phyloP scores from a whole-genome alignment of 305 asterid species.

The Coffea humblotiana region DNA sequence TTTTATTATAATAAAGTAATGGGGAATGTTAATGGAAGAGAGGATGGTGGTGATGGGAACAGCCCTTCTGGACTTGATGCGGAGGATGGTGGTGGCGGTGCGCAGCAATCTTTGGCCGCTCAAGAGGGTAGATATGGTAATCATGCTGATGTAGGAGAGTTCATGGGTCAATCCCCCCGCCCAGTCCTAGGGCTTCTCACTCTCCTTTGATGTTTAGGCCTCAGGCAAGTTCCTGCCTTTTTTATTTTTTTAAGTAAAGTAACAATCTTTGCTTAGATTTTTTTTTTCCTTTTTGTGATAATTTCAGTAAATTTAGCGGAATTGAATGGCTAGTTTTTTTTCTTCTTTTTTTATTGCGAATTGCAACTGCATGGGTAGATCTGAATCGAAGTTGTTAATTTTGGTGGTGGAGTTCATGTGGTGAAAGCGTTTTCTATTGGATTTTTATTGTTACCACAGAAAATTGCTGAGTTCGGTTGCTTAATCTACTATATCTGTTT shows the following conservation, averaged over 20 bases:
- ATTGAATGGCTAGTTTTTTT: background rate
- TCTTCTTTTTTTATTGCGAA: background rate
- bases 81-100: slow-evolving; percentile 26
- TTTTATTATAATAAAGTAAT: slow-evolving; percentile 23
- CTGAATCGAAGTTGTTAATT: slow-evolving; percentile 28
- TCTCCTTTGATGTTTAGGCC: slow-evolving; percentile 91
- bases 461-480: background rate
- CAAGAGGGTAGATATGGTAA: slow-evolving; percentile 36
- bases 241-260: background rate
- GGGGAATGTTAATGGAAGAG: slow-evolving; percentile 81
- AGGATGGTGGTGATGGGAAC: slow-evolving; percentile 46
- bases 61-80: slow-evolving; percentile 46
- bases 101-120: slow-evolving; percentile 51
- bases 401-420: slow-evolving; percentile 29
- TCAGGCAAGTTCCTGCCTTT: slow-evolving; percentile 47
- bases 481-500: background rate
- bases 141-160: slow-evolving; percentile 36
- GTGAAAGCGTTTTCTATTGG: background rate
- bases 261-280: background rate
- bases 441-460: background rate
- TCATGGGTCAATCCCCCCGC: slow-evolving; percentile 82
- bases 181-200: slow-evolving; percentile 90
- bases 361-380: slow-evolving; percentile 34
- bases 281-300: background rate
- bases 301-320: background rate